phyloP scores from a whole-genome alignment of 371 early-diverging fungal species.

The Astathelohania contejeani region DNA sequence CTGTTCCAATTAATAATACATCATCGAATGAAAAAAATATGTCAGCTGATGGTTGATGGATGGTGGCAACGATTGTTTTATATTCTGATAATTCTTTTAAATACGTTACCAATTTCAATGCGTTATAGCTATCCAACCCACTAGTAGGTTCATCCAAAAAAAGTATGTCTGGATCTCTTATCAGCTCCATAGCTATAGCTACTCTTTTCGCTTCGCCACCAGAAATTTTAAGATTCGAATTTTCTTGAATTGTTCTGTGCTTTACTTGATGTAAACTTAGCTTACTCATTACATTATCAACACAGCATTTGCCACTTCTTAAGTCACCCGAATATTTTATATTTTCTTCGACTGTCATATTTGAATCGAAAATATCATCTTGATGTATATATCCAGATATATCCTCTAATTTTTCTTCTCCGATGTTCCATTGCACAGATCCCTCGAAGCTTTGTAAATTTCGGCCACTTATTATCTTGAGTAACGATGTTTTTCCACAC shows the following conservation, averaged over 20 bases:
- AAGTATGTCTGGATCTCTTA: conserved; percentile 65
- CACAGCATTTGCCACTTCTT: conserved; percentile 54
- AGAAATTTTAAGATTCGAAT: conserved; percentile 58
- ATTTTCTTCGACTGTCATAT: conserved; percentile 70
- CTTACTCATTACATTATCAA: conserved; percentile 54
- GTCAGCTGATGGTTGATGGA: conserved; percentile 44
- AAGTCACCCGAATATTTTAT: conserved; percentile 56
- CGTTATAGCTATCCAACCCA: conserved; percentile 64
- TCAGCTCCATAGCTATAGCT: conserved; percentile 65
- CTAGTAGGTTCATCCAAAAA: conserved; percentile 81
- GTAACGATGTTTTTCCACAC: conserved; percentile 49
- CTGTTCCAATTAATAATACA: conserved; percentile 26
- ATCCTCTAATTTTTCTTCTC: neutral
- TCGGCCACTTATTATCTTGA: conserved; percentile 21
- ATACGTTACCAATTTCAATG: conserved; percentile 15
- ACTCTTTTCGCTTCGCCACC: conserved; percentile 73
- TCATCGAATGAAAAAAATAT: conserved; percentile 40
- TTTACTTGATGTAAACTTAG: conserved; percentile 56
- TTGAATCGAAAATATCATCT: conserved; percentile 66
- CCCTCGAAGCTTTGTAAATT: neutral
- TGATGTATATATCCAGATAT: conserved; percentile 63
- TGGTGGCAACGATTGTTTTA: conserved; percentile 6
- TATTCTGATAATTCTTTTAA: conserved; percentile 15
- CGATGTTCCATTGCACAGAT: neutral
- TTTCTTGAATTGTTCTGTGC: conserved; percentile 57